Conservation (phyloP, 1,139 yeast species). For the Taphrina communis region DNA sequence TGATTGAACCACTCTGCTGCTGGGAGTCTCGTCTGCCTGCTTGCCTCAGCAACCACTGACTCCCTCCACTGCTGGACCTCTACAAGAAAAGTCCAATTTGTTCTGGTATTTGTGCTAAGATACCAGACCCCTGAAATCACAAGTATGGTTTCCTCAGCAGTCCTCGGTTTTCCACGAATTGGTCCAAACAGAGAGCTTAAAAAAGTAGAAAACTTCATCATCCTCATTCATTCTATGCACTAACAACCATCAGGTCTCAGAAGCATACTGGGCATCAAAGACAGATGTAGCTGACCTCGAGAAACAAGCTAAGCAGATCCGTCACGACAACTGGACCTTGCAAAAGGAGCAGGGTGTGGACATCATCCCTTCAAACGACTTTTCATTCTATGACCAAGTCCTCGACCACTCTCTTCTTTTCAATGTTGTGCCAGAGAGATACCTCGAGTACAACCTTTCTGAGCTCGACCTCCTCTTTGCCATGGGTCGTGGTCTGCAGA, state of each 20-base stretch:
- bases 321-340: constrained; percentile 96
- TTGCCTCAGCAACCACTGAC: neutral
- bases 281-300: constrained; percentile 82
- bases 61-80: neutral
- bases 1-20: neutral
- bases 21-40: neutral
- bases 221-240: neutral
- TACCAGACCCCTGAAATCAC: neutral
- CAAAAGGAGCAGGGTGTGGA: constrained; percentile 98
- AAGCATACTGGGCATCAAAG: constrained; percentile 98
- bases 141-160: constrained; percentile 44
- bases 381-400: constrained; percentile 97
- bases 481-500: constrained; percentile 99
- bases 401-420: constrained; percentile 89
- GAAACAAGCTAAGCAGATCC: constrained; percentile 91
- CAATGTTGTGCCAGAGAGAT: constrained; percentile 96
- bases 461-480: constrained; percentile 94
- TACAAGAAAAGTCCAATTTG: no score
- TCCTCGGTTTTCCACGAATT: constrained; percentile 45
- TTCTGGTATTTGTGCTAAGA: neutral
- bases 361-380: constrained; percentile 94
- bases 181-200: constrained; percentile 42
- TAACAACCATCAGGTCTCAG: constrained; percentile 69
- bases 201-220: constrained; percentile 8
- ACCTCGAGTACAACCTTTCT: constrained; percentile 87